phyloP scores from a whole-genome alignment of 352 stramenopile species.

The Phytophthora sp. region DNA sequence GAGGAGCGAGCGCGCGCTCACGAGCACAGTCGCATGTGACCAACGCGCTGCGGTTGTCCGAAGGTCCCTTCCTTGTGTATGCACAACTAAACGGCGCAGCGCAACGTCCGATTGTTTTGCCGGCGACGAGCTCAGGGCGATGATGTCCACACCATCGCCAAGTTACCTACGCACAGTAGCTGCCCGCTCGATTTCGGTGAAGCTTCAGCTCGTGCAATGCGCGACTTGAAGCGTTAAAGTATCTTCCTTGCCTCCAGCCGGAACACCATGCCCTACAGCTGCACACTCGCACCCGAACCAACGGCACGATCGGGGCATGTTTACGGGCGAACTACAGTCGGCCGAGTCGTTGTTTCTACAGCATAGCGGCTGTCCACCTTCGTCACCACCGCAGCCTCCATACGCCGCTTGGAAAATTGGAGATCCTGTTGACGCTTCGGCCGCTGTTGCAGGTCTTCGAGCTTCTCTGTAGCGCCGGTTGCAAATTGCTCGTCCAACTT shows the following conservation, averaged over 20 bases:
- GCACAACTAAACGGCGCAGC: slow-evolving; percentile 12
- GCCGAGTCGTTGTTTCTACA: slow-evolving; percentile 29
- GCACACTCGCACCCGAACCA: not conserved
- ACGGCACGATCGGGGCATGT: slow-evolving; percentile 4
- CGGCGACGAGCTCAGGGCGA: slow-evolving; percentile 3
- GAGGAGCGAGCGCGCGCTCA: not conserved
- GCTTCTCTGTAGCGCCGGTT: not conserved
- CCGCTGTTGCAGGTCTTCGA: slow-evolving; percentile 19
- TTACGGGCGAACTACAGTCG: slow-evolving; percentile 20
- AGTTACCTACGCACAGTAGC: slow-evolving; percentile 18
- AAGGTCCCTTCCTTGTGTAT: slow-evolving; percentile 18
- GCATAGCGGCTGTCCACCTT: slow-evolving; percentile 30
- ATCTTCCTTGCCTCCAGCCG: slow-evolving; percentile 22
- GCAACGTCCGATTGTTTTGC: slow-evolving; percentile 20
- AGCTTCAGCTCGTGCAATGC: not conserved
- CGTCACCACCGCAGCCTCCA: slow-evolving; percentile 40
- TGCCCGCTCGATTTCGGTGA: slow-evolving; percentile 24
- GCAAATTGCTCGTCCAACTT: slow-evolving; percentile 38
- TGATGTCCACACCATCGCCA: slow-evolving; percentile 16
- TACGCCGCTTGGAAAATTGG: slow-evolving; percentile 67
- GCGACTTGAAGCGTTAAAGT: slow-evolving; percentile 4
- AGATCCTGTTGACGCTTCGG: slow-evolving; percentile 56
- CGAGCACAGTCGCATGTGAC: slow-evolving; percentile 1
- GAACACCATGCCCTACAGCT: not conserved
- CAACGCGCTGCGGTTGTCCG: slow-evolving; percentile 4